These are phyloP conservation scores for Saururus chinensis DNA, from an alignment of 164 flowering plant genomes.

Conservation along the genomic window DNA sequence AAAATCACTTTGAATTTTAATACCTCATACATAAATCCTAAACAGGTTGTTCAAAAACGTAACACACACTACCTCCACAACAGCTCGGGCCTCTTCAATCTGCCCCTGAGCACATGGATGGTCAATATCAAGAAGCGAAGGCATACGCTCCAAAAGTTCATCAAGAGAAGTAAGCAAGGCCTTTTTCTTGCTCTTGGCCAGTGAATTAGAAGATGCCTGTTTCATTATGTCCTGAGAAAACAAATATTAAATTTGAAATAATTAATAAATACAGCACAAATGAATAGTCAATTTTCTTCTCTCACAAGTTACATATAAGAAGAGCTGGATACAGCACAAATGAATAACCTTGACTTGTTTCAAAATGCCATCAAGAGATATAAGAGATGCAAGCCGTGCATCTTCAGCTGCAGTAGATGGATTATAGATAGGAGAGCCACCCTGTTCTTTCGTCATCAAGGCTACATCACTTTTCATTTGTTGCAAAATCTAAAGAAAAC, in stretches of 20 bases:
- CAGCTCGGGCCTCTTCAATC: slow-evolving; percentile 66
- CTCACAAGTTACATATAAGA: background rate
- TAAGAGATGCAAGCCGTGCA: slow-evolving; percentile 91
- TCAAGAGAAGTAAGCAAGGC: slow-evolving; percentile 64
- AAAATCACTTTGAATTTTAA: no score
- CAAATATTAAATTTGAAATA: background rate
- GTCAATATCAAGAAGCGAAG: slow-evolving; percentile 92
- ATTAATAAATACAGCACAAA: no score
- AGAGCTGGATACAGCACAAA: background rate
- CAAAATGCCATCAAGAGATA: slow-evolving; percentile 84
- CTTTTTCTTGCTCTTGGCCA: slow-evolving; percentile 67
- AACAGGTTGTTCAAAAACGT: no score
- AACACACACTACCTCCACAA: slow-evolving; percentile 44
- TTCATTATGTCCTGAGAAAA: slow-evolving; percentile 60
- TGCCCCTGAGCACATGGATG: slow-evolving; percentile 91
- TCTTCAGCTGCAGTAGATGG: slow-evolving; percentile 96
- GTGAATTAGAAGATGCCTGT: slow-evolving; percentile 47
- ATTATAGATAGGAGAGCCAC: slow-evolving; percentile 62
- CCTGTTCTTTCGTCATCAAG: slow-evolving; percentile 54
- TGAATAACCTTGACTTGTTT: slow-evolving; percentile 80
- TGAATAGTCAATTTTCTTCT: background rate
- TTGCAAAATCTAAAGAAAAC: slow-evolving; percentile 65
- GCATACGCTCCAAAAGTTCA: slow-evolving; percentile 77
- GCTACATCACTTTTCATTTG: slow-evolving; percentile 82
- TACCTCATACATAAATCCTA: no score